Base-by-base conservation (phyloP, 1,284 basidiomycete species). In the Cerioporus squamosus region DNA sequence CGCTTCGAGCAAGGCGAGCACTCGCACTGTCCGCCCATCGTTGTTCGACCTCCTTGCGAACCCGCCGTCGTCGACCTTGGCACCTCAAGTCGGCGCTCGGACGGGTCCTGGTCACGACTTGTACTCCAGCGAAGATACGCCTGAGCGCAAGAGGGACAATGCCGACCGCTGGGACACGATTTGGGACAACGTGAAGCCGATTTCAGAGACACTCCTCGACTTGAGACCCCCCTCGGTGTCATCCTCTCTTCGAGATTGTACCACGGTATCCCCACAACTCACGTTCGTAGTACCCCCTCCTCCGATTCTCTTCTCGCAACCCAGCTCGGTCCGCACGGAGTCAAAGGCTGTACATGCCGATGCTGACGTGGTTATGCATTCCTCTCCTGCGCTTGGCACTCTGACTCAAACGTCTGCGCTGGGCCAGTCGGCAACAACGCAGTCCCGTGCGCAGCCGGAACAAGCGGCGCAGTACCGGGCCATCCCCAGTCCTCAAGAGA, bases 1-100 rank as follows among this genome's bases (percentile, higher is more conserved):
- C 2, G 43, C 45, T 3, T 22, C 52, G 15, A 63, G 62, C 45
- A 49, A 47, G 2, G n/a, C 56, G 3, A 63, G 59, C 42, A 40
- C 51, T 18, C 56, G 57, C n/a, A 64, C 62, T 4, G 49, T 46
- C 20, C 57, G 62, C 24, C 62, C 62, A 3, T 64, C 62, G 14
- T 42, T 64, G 42, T 66, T 66, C 22, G 67, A 68, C n/a, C 40
- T 68, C 10, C 44, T 68, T 14, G 49, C 57, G 15, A 57, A 55
- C 9, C 33, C 56, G 5, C 23, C 54, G 5, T 44, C 62, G 9
- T 31, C 53, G 5, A 12, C 44, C 5, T 31, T 49, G 7, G 52
- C 46, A 10, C 20, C 44, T 8, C 20, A 38, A 36, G 17, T 29
- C 2, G 18, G 17, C n/a, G 31, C 8, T 12, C 6, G 7, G 12